A percentile compares a stretch with the other conserved stretches of the same genome.
Evolutionary conservation across 371 early-diverging fungal genomes (phyloP).

Genomic region (Gilbertella persicaria): DNA sequence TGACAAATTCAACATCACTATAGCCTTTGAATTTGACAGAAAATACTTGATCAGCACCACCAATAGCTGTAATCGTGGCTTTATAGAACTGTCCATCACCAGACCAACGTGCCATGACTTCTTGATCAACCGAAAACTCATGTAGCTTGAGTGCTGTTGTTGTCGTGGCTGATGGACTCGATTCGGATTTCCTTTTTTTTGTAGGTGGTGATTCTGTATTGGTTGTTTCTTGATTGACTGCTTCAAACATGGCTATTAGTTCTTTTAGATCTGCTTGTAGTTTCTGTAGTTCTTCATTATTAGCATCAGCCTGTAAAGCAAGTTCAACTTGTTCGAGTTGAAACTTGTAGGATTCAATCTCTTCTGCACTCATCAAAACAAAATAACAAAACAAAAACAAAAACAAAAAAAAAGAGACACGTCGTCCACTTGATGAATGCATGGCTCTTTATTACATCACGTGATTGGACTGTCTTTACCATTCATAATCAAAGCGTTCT

Average conservation of each 20-base stretch:
- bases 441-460: too few relatives aligned
- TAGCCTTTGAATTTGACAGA: constrained; percentile 73
- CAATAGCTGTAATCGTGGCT: constrained; percentile 69
- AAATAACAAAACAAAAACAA: too few relatives aligned
- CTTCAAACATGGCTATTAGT: constrained; percentile 65
- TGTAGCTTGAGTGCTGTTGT: constrained; percentile 26
- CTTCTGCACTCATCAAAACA: constrained; percentile 54
- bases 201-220: constrained; percentile 12
- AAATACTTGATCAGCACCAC: constrained; percentile 63
- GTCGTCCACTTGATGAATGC: too few relatives aligned
- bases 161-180: constrained; percentile 10
- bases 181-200: constrained; percentile 13
- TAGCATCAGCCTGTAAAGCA: constrained; percentile 68
- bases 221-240: constrained; percentile 30
- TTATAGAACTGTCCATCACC: constrained; percentile 75
- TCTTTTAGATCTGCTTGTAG: constrained; percentile 71
- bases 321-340: constrained; percentile 77
- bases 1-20: constrained; percentile 54
- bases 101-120: constrained; percentile 66
- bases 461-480: constrained; percentile 17
- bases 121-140: constrained; percentile 59
- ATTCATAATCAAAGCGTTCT: constrained; percentile 57
- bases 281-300: constrained; percentile 69
- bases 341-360: constrained; percentile 66
- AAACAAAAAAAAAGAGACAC: too few relatives aligned